Base-by-base conservation (phyloP, 176 grass and related monocot species). In the barley (Hordeum vulgare) region DNA sequence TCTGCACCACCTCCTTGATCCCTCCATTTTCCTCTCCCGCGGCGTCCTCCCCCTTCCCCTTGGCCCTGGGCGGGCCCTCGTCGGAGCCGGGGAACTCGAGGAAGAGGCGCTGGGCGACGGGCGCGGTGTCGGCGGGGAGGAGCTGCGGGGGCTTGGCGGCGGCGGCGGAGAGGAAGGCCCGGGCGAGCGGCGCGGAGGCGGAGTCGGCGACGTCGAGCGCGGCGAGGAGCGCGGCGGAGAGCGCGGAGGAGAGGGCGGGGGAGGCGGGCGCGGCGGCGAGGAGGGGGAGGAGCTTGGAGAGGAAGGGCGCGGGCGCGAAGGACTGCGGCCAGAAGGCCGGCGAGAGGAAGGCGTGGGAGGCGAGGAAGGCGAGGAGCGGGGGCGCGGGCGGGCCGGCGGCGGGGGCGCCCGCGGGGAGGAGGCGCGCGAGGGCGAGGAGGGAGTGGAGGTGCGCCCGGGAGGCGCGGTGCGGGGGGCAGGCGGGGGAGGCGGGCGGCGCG, bases 361-460 rank as follows among this genome's bases (percentile, higher is more conserved):
- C 20, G 87, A 98, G 91, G 85, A 95, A 93, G 28, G 88, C 74
- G 27, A 93, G 87, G 39, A 94, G 82, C 45, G 92, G 79, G 7
- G 89, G 35, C 49, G 90, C 80, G 27, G 83, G 68, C 34, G 69
- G 51, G 25, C 76, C 65, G 33, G 53, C 40, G 15, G 75, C 57
- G 60, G 37, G 37, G 47, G 85, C 29, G 45, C 72, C 76, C 3
- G 88, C 84, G 28, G 93, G 92, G 80, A 95, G 89, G 80, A 98
- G 89, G 44, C 96, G 93, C 23, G 89, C 90, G 76, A 98, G 85
- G 44, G 89, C 88, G 80, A 94, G 80, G 79, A 98, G 96, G 31
- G 93, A 91, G 80, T 98, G 91, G 83, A 98, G 96, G 73, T 97
- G 95, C 86, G 92, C 91, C 74, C 90, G 86, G 15, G 92, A 77